Conservation (phyloP, 2,329 filamentous ascomycete genomes). For the Colletotrichum godetiae region DNA sequence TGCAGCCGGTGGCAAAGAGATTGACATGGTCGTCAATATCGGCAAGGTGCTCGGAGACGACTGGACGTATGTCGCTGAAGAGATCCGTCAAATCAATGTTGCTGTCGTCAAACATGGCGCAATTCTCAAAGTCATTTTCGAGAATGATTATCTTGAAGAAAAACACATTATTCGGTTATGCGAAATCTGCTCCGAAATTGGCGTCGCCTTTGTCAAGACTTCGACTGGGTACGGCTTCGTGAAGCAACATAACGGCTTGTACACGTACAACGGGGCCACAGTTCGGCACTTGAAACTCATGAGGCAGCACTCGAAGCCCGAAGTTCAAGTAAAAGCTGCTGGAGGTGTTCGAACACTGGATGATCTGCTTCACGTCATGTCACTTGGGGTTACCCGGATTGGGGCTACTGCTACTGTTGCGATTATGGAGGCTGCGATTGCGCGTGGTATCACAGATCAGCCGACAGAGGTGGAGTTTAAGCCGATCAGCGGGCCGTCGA, state of each 20-base stretch:
- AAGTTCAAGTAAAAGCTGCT: background rate
- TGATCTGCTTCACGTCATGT: background rate
- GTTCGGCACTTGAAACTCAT: slow-evolving; percentile 64
- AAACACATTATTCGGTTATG: background rate
- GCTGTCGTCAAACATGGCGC: background rate
- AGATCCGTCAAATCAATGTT: background rate
- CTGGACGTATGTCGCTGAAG: background rate
- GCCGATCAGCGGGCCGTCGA: background rate
- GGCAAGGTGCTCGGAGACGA: background rate
- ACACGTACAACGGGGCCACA: slow-evolving; percentile 66
- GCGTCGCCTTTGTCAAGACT: background rate
- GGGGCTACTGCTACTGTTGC: background rate
- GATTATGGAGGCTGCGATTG: background rate
- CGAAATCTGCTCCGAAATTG: background rate
- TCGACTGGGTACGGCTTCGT: slow-evolving; percentile 57
- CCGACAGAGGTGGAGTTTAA: background rate
- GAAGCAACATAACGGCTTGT: slow-evolving; percentile 62
- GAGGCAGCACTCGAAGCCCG: slow-evolving; percentile 53
- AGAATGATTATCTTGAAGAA: background rate
- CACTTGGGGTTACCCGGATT: background rate
- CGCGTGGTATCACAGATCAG: background rate
- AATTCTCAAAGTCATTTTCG: background rate
- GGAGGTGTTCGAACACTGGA: background rate
- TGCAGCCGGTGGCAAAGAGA: slow-evolving; percentile 43
- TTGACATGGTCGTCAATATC: background rate